Evolutionary conservation across 768 basidiomycete species (phyloP).

Genomic region (Grammothele lineata): DNA sequence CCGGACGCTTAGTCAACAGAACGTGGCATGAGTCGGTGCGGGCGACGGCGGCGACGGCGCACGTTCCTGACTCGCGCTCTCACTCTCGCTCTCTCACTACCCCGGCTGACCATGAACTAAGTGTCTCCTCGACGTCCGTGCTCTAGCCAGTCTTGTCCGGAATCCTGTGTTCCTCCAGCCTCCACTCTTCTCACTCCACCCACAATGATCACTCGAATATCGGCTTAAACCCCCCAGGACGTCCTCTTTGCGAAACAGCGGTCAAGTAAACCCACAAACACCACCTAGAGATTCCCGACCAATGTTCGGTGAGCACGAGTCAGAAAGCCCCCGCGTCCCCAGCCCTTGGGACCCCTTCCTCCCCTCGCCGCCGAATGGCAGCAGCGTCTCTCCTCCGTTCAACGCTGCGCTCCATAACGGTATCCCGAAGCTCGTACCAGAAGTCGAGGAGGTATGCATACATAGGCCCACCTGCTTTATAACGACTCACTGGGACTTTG

Average conservation of each 20-base stretch:
- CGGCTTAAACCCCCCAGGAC: constrained; percentile 17
- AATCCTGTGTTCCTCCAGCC: constrained; percentile 2
- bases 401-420: constrained; percentile 24
- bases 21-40: too few species aligned
- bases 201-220: constrained; percentile 60
- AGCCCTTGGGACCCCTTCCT: constrained; percentile 82
- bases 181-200: neutral
- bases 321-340: constrained; percentile 73
- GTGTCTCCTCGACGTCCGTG: too few species aligned
- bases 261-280: constrained; percentile 8
- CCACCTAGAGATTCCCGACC: neutral
- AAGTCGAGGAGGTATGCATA: constrained; percentile 54
- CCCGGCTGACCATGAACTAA: too few species aligned
- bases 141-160: neutral
- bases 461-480: too few species aligned
- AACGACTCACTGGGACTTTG: too few species aligned
- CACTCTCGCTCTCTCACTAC: too few species aligned
- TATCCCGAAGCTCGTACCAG: constrained; percentile 69
- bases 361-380: constrained; percentile 42
- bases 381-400: constrained; percentile 22
- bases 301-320: constrained; percentile 84
- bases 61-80: too few species aligned
- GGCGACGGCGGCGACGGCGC: too few species aligned
- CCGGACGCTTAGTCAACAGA: too few species aligned
- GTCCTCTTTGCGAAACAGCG: constrained; percentile 8